Evolutionary conservation across 352 stramenopile species (phyloP), one percentile per base, ranked within the genome.

Genomic region (Phytophthora citricola): DNA sequence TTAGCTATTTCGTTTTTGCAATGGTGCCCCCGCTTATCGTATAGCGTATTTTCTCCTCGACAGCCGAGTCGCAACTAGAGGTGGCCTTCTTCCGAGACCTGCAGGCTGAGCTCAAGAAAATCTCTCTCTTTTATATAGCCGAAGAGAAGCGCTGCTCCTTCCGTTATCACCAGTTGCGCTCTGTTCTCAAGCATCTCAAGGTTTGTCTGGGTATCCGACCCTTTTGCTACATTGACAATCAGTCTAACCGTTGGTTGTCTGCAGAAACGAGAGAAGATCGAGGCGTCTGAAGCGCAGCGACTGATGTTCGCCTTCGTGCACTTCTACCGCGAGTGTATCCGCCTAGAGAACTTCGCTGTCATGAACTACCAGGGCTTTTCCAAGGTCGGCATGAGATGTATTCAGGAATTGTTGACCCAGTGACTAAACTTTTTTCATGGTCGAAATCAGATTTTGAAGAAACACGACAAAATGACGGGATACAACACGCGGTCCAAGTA

Each of bases 281-380:
- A 87, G 27, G 70, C 73, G 12, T 79, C 71, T 14, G 73, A 87
- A 58, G 80, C 82, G 50, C 83, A 91, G 69, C 79, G 83, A 46
- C 82, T 94, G 45, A 91, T 94, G 82, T 89, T 89, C 49, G 84
- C 83, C 32, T 86, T 89, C 52, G 85, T 94, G n/a, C 83, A 94
- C 50, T 92, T 92, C 40, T 94, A 94, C 63, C 76, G 81, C 45
- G 81, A 94, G 52, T 92, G 83, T 44, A 92, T 90, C 47, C 80
- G 84, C 3, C 79, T 94, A 32, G 85, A 94, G 58, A 92, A 92
- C 64, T 94, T 91, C 52, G 85, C 85, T 9, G 83, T 94, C 20
- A 92, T 91, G 60, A 94, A 94, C 58, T 94, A 94, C 61, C 84
- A 92, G 63, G 85, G 85, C 34, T 94, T 94, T 52, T 94, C 85